phyloP scores from a whole-genome alignment of 225 moss, liverwort and hornwort species.

The Marchantia paleacea region DNA sequence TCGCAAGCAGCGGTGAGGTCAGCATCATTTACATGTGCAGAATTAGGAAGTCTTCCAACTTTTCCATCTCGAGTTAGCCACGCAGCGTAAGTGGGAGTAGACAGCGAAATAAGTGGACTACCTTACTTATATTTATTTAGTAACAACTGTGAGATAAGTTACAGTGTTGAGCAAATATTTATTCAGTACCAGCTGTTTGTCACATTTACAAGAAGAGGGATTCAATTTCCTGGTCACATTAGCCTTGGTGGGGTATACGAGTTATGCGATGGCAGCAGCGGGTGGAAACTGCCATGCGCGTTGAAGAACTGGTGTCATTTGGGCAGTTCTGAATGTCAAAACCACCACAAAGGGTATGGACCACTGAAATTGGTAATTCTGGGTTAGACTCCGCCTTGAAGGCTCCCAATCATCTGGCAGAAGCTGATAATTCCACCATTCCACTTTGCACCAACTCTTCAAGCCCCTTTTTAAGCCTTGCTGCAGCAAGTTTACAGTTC shows the following conservation, averaged over 20 bases:
- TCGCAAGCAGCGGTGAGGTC: too few species aligned
- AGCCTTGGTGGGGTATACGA: background rate
- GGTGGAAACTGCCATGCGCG: background rate
- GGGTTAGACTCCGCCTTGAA: background rate
- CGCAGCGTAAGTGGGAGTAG: background rate
- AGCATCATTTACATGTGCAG: too few species aligned
- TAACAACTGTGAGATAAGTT: background rate
- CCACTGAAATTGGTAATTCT: background rate
- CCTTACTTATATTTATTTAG: background rate
- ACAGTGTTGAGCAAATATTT: background rate
- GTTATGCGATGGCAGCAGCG: background rate
- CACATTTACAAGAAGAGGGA: background rate
- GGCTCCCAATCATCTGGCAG: background rate
- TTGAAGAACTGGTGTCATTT: background rate
- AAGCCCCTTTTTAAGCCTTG: constrained; percentile 56
- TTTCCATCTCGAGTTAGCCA: background rate
- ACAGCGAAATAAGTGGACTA: background rate
- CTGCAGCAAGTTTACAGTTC: constrained; percentile 55
- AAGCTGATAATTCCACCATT: background rate
- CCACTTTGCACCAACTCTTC: constrained; percentile 69
- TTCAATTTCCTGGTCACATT: background rate
- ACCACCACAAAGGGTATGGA: background rate
- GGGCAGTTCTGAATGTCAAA: background rate
- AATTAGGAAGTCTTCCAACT: too few species aligned
- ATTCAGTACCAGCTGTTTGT: background rate